Conservation (phyloP, 164 flowering plant species). For the Warburgia ugandensis region DNA sequence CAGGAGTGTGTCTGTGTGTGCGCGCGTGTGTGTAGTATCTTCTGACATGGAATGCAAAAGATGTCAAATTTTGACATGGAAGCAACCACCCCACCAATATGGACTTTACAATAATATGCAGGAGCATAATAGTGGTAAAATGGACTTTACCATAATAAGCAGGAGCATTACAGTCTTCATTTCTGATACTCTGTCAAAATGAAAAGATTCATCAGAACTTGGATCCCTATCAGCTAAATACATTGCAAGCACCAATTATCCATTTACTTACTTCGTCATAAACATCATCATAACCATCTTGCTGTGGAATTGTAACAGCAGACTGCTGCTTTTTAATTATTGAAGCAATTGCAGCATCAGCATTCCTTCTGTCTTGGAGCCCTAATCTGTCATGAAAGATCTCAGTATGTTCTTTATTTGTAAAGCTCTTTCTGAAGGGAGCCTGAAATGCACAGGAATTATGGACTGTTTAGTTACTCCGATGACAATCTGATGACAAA, state of each 20-base stretch:
- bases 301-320: constrained; percentile 82
- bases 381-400: constrained; percentile 4
- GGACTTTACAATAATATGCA: no score
- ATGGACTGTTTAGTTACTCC: no score
- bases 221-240: background rate
- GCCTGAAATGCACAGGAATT: background rate
- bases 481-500: no score
- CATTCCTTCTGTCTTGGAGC: constrained; percentile 5
- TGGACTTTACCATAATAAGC: constrained; percentile 71
- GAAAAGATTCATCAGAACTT: constrained; percentile 41
- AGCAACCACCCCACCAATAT: no score
- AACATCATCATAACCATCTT: constrained; percentile 77
- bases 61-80: no score
- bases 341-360: constrained; percentile 12
- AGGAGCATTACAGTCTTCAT: constrained; percentile 93
- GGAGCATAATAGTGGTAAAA: no score
- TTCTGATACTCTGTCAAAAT: constrained; percentile 73
- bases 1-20: no score
- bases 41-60: no score
- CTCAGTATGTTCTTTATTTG: constrained; percentile 4
- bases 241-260: no score
- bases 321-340: constrained; percentile 9
- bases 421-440: background rate
- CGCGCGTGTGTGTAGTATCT: no score
- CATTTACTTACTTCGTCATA: constrained; percentile 66